These are phyloP conservation scores for Penicillium maclennaniae DNA, from an alignment of 495 filamentous ascomycete genomes.

Conservation along the genomic window DNA sequence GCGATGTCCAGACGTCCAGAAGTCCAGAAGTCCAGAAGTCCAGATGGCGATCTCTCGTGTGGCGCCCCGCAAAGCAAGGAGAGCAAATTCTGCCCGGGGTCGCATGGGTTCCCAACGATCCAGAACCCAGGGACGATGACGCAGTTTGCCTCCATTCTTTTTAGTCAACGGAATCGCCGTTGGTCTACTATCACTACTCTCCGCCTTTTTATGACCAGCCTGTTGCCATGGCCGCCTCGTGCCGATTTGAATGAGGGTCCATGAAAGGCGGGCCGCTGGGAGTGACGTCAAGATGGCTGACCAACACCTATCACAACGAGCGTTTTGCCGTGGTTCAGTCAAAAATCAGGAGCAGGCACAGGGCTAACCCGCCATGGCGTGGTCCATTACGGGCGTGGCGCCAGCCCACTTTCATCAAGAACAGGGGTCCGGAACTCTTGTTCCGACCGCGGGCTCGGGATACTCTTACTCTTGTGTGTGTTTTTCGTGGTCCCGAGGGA, in stretches of 20 bases:
- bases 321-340: conserved; percentile 6
- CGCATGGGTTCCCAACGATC: conserved; percentile 19
- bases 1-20: background rate
- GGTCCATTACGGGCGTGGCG: conserved; percentile 25
- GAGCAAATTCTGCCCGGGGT: conserved; percentile 1
- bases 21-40: conserved; percentile 1
- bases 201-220: background rate
- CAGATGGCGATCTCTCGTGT: conserved; percentile 3
- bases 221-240: background rate
- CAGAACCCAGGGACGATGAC: conserved; percentile 4
- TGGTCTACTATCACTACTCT: background rate
- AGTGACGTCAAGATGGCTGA: conserved; percentile 6
- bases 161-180: background rate
- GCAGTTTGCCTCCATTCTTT: background rate
- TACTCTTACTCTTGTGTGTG: conserved; percentile 11
- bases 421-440: conserved; percentile 20
- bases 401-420: conserved; percentile 17
- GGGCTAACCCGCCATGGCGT: conserved; percentile 8
- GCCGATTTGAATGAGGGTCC: too few relatives aligned
- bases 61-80: conserved; percentile 25
- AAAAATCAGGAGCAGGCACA: conserved; percentile 9
- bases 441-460: conserved; percentile 13
- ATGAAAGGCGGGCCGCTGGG: background rate
- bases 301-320: background rate
- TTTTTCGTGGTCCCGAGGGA: background rate